Evolutionary conservation across 192 early-diverging fungal genomes (phyloP), one percentile per base, ranked within the genome.

Genomic region (Irineochytrium annulatum): DNA sequence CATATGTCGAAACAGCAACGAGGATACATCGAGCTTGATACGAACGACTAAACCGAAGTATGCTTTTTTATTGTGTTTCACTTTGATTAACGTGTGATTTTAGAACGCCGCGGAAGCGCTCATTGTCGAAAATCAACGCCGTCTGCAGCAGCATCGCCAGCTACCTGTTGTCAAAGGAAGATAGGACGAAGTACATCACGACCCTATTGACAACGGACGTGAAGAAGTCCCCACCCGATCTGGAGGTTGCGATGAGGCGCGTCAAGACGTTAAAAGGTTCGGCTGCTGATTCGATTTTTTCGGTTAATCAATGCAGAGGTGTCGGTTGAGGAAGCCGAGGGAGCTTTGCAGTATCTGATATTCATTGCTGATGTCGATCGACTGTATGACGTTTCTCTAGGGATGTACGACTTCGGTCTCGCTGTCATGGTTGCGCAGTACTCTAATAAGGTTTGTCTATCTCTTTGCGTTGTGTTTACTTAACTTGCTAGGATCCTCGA

Each of bases 371-470:
- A 98, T 63, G 90, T 89, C 44, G 86, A 95, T 62, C 79, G 78
- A 20, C 81, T 97, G 0, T 98, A 91, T 60, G 80, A 95, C 57
- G 88, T 95, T 1, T 94, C 94, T 0, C 68, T 98, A 57, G 93
- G 91, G 5, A 86, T 94, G 79, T 98, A 98, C 63, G 91, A 98
- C 59, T 90, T 98, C 66, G 74, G 83, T 14, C 72, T 98, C 29
- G 92, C 93, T 1, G 68, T 98, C 29, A 87, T 94, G 86, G 92
- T 97, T 32, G 96, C 94, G n/a, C 93, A 97, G 67, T 89, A 91
- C 71, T 91, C 91, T 24, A 94, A 98, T 57, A 95, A 89, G 76
- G 83, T 78, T 60, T 24, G n/a, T 13, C 13, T 11, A 32, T 35
- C 29, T 28, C 32, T 22, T 59, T 1, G 14, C 22, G 35, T 2